Percentiles rank a stretch among this genome's conserved stretches.
These are phyloP conservation scores for Mycena maculata DNA, from an alignment of 768 basidiomycete genomes.

Conservation along the genomic window DNA sequence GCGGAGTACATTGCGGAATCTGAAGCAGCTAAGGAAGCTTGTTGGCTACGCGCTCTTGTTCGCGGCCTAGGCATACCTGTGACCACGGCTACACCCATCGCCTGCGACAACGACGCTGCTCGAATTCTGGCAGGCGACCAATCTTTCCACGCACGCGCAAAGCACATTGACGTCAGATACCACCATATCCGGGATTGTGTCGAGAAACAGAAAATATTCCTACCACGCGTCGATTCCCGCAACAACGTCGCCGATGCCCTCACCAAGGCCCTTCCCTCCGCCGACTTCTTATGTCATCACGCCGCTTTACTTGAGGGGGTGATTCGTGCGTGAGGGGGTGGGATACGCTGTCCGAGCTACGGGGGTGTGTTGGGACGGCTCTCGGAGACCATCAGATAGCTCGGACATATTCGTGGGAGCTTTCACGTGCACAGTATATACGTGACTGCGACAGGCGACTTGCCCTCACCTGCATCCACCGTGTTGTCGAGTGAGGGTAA, in stretches of 20 bases:
- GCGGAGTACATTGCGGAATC: too few species aligned
- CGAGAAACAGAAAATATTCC: conserved; percentile 33
- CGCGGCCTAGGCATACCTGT: conserved; percentile 19
- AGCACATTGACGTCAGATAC: conserved; percentile 47
- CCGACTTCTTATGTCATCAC: conserved; percentile 1
- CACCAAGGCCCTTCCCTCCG: conserved; percentile 43
- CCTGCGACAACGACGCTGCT: conserved; percentile 35
- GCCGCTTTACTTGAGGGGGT: conserved; percentile 2
- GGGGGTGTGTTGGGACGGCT: not conserved
- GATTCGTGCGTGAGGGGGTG: not conserved
- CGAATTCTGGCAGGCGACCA: conserved; percentile 37
- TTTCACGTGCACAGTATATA: too few species aligned
- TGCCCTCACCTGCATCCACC: too few species aligned
- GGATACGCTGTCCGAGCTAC: not conserved
- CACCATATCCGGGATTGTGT: conserved; percentile 47
- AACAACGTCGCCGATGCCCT: conserved; percentile 49
- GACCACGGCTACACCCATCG: conserved; percentile 6
- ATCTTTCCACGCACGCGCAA: conserved; percentile 38
- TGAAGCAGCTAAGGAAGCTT: conserved; percentile 34
- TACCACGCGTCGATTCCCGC: conserved; percentile 39
- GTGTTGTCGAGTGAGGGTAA: too few species aligned
- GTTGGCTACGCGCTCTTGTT: conserved; percentile 40
- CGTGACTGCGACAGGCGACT: too few species aligned
- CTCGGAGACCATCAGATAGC: too few species aligned
- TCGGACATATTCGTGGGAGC: too few species aligned